Evolutionary conservation across 805 yeast species (phyloP), one percentile per base, ranked within the genome.

Genomic region (Kodamaea nitidulidarum): DNA sequence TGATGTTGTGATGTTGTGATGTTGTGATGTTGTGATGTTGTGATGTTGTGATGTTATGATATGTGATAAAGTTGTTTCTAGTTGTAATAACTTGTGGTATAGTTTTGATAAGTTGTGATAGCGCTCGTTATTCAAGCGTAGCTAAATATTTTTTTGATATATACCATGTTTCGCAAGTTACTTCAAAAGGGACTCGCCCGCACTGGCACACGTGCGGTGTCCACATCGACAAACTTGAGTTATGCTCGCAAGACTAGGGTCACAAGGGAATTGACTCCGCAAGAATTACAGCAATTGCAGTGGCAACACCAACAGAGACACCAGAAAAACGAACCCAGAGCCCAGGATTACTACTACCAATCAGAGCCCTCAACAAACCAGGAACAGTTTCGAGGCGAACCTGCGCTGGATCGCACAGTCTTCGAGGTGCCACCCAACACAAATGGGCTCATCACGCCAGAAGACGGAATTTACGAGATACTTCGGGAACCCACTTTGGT

Each of bases 401-500:
- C 70, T 4, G 47, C 61, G n/a, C 55, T 52, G 20, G 40, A 50
- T 43, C 58, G 60, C 17, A 55, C 66, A 6, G 61, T 61, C 8
- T 65, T 63, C 37, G 50, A 50, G 20, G 47, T 55, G 11, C 69
- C 70, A 4, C 68, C 73, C 20, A 70, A 70, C 56, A 51, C 68
- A 7, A 67, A 69, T 27, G 83, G 81, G 1, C 52, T 78, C 15
- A 71, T 82, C 16, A 71, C 75, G 3, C 65, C 66, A 4, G 58
- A 70, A 8, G 88, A 84, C 54, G 81, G 84, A 0, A 71, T 84
- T 15, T 73, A 78, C 20, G 67, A 71, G 31, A 65, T 90, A 4
- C 62, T 91, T 29, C 73, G 73, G 30, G 87, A 87, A 50, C 97
- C 97, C 1, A 84, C 91, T 4, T 60, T 91, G 15, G 88, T 91